Base-by-base conservation (phyloP, 2,329 filamentous ascomycete species). In the Phialocephala subalpina region DNA sequence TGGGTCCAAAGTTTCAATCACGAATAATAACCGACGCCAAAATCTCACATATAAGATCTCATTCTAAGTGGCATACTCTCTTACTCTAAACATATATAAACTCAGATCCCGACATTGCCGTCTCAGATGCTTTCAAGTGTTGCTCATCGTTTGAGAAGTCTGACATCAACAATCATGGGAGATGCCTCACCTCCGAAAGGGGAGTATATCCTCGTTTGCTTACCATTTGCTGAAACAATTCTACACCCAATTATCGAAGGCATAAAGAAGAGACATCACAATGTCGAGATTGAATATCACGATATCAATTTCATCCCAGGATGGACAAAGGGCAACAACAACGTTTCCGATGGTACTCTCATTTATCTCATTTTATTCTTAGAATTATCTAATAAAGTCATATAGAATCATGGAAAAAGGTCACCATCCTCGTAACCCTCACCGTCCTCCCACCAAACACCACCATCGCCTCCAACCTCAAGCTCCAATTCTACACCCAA, bases 211-310 rank as follows among this genome's bases (percentile, higher is more conserved):
- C 77, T 86, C 27, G 76, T 79, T 67, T 73, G 81, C 22, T 70
- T 83, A 0, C 80, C 80, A 1, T 79, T 78, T 62, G 77, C 80
- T 7, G 79, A 81, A n/a, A 42, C 27, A 7, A 55, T 62, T 18
- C 49, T 64, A n/a, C 75, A 74, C 27, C 70, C 75, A 1, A 70
- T 81, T 29, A 67, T 82, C 35, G 75, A 75, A 56, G 72, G 73
- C 58, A 78, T 83, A 61, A 79, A 73, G 42, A 74, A 75, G 58
- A 80, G 77, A 60, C 84, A 79, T 76, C 83, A 79, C 7, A 72
- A 80, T 71, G 77, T 84, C 67, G 77, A 82, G n/a, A 74, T 85
- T 58, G 78, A 76, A 11, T 84, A 79, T 67, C 69, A 77, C 57
- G 67, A 77, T 49, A 68, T 79, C 33, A 66, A 65, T 2, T 76